A percentile compares a stretch with the other conserved stretches of the same genome.
Conservation (phyloP, 768 basidiomycete genomes). For the Scleroderma citrinum region DNA sequence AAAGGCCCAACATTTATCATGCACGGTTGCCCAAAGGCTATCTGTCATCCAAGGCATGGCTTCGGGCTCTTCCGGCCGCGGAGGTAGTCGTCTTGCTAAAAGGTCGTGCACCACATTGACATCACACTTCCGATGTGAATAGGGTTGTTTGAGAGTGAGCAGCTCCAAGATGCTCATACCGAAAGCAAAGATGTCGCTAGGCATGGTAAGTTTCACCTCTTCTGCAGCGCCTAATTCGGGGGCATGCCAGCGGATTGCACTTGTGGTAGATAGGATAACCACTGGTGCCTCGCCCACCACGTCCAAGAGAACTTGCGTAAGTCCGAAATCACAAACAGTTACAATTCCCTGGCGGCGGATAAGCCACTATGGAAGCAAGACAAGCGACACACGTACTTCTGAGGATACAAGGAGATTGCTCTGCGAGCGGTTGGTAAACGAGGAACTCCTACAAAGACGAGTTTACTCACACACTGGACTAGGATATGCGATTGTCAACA, state of each 20-base stretch:
- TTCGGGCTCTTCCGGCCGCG: constrained; percentile 33
- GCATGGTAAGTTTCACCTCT: constrained; percentile 36
- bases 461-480: constrained; percentile 56
- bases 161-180: constrained; percentile 59
- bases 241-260: constrained; percentile 54
- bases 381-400: constrained; percentile 28
- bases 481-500: neutral
- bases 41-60: constrained; percentile 39
- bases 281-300: constrained; percentile 45
- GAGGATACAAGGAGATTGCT: constrained; percentile 53
- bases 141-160: constrained; percentile 47
- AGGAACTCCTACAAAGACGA: neutral
- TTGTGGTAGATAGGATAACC: constrained; percentile 39
- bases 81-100: constrained; percentile 34
- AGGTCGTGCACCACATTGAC: constrained; percentile 45
- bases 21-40: constrained; percentile 41
- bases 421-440: constrained; percentile 23
- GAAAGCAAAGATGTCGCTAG: constrained; percentile 52
- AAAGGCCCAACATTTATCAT: constrained; percentile 40
- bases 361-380: neutral
- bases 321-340: constrained; percentile 58
- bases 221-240: constrained; percentile 51
- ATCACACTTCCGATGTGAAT: constrained; percentile 44
- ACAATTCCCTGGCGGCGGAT: constrained; percentile 38
- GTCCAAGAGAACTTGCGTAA: constrained; percentile 56